Base-by-base conservation (phyloP, 1,139 yeast genomes). In the Nakaseomyces sp. region DNA sequence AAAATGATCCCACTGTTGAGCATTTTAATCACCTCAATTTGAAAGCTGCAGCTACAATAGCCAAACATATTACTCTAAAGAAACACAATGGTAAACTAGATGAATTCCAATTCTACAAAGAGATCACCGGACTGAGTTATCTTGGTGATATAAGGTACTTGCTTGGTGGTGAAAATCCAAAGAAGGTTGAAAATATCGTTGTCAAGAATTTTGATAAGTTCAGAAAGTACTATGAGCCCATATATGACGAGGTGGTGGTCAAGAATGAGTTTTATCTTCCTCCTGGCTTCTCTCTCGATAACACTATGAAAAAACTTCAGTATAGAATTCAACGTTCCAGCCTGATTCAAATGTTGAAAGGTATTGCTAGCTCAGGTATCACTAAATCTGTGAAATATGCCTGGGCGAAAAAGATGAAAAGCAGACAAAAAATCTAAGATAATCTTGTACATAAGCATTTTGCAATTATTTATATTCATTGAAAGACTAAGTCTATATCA, bases 131-230 rank as follows among this genome's bases (percentile, higher is more conserved):
- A 13, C 66, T 93, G 17, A 85, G 96, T 17, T 93, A 91, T 61
- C 67, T 81, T 63, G 98, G 98, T 13, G 99, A 91, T 61, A 81
- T 89, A 30, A 73, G 99, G 52, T 83, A 88, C 78, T 69, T 74
- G 37, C 70, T 88, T 38, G 95, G 95, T 2, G 95, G 91, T 4
- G 98, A 91, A 63, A 86, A 91, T 62, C 96, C 97, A 8, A 73
- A 81, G 56, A 91, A 91, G 64, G 84, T 89, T 25, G 70, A 71
- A 43, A 91, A 93, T 61, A 91, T 91, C 49, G 97, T 91, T 5
- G 64, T 68, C 20, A 83, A 84, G 59, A 96, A 93, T 64, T 74
- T 76, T 51, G 66, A 67, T 17, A 73, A 77, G 49, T 91, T 91
- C 66, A 74, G 79, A 46, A 67, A 68, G 47, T 74, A 91, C 54